Conservation (phyloP, 148 eudicot genomes). For the Vaccinium vitisidaea region DNA sequence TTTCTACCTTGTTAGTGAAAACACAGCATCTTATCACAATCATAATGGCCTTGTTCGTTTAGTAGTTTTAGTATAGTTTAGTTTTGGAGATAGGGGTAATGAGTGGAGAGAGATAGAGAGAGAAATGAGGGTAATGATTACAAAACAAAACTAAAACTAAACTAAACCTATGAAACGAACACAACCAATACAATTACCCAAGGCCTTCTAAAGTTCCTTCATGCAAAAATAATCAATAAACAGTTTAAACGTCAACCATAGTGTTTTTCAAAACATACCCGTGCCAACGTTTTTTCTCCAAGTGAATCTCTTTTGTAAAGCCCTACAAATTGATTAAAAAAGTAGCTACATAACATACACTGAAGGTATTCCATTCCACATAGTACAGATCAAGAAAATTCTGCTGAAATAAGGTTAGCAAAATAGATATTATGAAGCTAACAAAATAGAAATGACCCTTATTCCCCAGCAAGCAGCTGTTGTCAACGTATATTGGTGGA, state of each 20-base stretch:
- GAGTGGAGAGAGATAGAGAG: too few species aligned
- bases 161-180: too few species aligned
- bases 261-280: slow-evolving; percentile 57
- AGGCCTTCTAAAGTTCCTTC: not conserved
- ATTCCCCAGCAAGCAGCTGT: not conserved
- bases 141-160: too few species aligned
- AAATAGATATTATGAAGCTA: not conserved
- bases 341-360: not conserved
- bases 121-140: too few species aligned
- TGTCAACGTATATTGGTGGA: not conserved
- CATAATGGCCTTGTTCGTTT: not conserved
- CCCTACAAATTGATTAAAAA: slow-evolving; percentile 52
- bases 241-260: not conserved
- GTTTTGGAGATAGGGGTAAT: too few species aligned
- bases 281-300: slow-evolving; percentile 92
- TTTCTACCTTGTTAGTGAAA: too few species aligned
- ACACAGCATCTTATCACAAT: too few species aligned
- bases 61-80: too few species aligned
- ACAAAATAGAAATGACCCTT: not conserved
- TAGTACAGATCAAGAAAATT: not conserved
- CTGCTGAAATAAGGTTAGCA: not conserved
- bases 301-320: slow-evolving; percentile 87
- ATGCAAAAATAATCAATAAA: slow-evolving; percentile 12
- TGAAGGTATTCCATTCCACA: not conserved
- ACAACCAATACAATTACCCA: not conserved